phyloP scores from a whole-genome alignment of 257 asterid genomes.

The Solanum peruvianum region DNA sequence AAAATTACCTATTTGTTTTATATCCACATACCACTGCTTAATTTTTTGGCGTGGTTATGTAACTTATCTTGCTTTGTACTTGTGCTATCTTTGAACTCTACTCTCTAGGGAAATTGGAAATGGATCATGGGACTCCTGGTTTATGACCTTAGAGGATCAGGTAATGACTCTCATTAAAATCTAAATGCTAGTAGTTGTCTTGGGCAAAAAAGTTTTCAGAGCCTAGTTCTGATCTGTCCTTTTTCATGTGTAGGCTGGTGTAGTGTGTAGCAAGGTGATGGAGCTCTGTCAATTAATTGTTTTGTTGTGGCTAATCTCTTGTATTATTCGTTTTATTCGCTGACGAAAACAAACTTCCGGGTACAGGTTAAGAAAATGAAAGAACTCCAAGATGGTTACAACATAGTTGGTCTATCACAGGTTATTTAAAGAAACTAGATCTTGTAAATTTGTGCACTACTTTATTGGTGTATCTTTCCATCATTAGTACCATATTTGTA shows the following conservation, averaged over 20 bases:
- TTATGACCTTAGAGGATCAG: conserved; percentile 72
- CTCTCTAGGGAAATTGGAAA: conserved; percentile 67
- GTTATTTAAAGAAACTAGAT: conserved; percentile 18
- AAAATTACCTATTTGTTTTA: background rate
- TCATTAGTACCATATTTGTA: background rate
- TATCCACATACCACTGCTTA: background rate
- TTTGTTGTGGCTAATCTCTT: conserved; percentile 3
- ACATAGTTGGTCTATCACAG: conserved; percentile 96
- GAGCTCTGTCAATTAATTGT: background rate
- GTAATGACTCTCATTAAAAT: conserved; percentile 10
- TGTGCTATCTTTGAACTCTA: background rate
- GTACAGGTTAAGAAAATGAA: conserved; percentile 79
- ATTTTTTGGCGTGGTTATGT: background rate
- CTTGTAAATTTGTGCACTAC: background rate
- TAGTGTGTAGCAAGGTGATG: conserved; percentile 67
- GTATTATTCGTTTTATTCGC: background rate
- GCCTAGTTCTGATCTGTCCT: conserved; percentile 7
- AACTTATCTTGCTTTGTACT: background rate
- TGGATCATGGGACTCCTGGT: conserved; percentile 97
- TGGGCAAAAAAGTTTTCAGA: background rate
- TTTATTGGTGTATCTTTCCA: background rate
- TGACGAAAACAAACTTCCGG: conserved; percentile 1
- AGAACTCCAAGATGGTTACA: conserved; percentile 74
- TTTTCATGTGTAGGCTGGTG: conserved; percentile 55
- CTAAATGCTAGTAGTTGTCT: background rate